A percentile compares a stretch with the other conserved stretches of the same genome.
These are phyloP conservation scores for Phialophora verrucosa DNA, from an alignment of 2,329 filamentous ascomycete genomes.

Conservation along the genomic window DNA sequence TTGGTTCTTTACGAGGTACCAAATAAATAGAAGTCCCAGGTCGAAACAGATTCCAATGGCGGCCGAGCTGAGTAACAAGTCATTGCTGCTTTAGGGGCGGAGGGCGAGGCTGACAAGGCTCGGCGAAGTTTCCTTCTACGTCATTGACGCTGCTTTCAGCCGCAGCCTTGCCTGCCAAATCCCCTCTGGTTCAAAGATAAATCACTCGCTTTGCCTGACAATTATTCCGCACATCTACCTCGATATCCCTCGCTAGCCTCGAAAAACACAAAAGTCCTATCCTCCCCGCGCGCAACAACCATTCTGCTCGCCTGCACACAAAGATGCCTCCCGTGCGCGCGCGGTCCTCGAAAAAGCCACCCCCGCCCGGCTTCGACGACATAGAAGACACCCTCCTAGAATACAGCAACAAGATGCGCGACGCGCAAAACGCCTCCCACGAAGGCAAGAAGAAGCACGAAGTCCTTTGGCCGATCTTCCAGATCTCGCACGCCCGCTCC, in stretches of 20 bases:
- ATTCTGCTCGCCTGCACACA: neutral
- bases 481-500: constrained; percentile 80
- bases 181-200: neutral
- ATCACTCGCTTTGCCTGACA: neutral
- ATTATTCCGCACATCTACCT: neutral
- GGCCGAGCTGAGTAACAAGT: neutral
- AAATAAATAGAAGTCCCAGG: neutral
- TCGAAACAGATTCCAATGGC: neutral
- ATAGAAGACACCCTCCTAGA: constrained; percentile 72
- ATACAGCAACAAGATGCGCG: constrained; percentile 72
- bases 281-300: neutral
- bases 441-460: constrained; percentile 85
- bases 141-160: neutral
- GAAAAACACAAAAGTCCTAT: neutral
- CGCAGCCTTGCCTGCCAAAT: constrained; percentile 19
- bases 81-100: neutral
- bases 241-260: neutral
- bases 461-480: constrained; percentile 95
- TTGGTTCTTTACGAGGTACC: neutral
- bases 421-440: constrained; percentile 84
- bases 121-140: constrained; percentile 13
- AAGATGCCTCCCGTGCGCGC: constrained; percentile 65
- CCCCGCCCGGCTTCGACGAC: constrained; percentile 70
- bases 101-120: constrained; percentile 9
- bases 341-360: constrained; percentile 66